phyloP scores from a whole-genome alignment of 1,284 basidiomycete genomes.

The Inonotus hispidus region DNA sequence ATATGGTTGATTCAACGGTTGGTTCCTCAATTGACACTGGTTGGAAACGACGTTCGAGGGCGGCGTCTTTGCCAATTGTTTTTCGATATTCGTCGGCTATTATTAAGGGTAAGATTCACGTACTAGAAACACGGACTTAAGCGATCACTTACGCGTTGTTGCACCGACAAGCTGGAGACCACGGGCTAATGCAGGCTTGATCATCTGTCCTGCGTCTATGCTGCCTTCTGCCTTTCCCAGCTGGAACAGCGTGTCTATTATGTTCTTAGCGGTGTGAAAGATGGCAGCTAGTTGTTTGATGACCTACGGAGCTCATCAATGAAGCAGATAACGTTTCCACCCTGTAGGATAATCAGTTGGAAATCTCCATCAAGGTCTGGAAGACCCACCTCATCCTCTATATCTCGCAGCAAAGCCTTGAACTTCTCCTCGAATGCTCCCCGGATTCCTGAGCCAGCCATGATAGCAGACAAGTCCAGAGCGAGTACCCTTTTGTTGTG shows the following conservation, averaged over 20 bases:
- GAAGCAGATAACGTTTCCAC: conserved; percentile 77
- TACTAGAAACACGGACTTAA: neutral
- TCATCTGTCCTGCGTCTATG: conserved; percentile 89
- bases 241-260: conserved; percentile 71
- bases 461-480: conserved; percentile 74
- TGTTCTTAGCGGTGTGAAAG: neutral
- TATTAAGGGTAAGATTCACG: neutral
- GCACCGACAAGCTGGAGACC: conserved; percentile 86
- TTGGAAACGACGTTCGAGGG: conserved; percentile 87
- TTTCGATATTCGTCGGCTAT: conserved; percentile 85
- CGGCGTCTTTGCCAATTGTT: conserved; percentile 89
- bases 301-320: conserved; percentile 87
- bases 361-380: neutral
- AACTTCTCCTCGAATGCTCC: conserved; percentile 93
- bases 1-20: conserved; percentile 79
- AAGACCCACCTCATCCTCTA: conserved; percentile 68
- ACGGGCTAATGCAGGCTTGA: conserved; percentile 82
- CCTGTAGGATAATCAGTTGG: conserved; percentile 29
- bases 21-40: conserved; percentile 87
- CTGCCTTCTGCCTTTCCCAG: conserved; percentile 90
- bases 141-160: conserved; percentile 60
- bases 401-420: conserved; percentile 80
- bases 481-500: conserved; percentile 80
- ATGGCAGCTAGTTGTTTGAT: neutral
- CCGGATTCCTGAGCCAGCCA: conserved; percentile 85